These are phyloP conservation scores for Xylaria bambusicola DNA, from an alignment of 495 filamentous ascomycete species.

Conservation along the genomic window DNA sequence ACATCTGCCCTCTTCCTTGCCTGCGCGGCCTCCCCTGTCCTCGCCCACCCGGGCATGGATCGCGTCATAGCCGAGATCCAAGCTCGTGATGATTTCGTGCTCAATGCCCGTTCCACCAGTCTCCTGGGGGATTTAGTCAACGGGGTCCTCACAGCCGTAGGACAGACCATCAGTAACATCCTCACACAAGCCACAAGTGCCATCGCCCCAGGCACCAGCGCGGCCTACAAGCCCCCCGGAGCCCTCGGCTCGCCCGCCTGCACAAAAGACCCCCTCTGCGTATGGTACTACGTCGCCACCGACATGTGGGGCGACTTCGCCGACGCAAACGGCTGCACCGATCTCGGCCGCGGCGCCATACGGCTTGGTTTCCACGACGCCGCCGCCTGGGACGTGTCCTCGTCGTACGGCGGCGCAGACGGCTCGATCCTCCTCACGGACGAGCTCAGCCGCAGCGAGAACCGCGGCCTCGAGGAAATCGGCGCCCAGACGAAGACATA, in stretches of 20 bases:
- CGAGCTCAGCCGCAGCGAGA: constrained; percentile 32
- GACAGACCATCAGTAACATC: constrained; percentile 29
- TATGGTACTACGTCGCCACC: constrained; percentile 44
- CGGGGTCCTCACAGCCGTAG: constrained; percentile 23
- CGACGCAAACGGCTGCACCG: constrained; percentile 32
- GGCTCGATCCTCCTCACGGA: constrained; percentile 41
- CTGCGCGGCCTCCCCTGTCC: constrained; percentile 4
- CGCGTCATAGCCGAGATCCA: constrained; percentile 25
- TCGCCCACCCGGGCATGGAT: constrained; percentile 36
- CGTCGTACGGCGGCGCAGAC: constrained; percentile 39
- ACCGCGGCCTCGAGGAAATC: constrained; percentile 37
- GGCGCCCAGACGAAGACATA: constrained; percentile 31
- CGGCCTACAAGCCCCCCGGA: constrained; percentile 28
- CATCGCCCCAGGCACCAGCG: constrained; percentile 17
- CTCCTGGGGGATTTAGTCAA: constrained; percentile 41
- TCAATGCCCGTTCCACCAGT: constrained; percentile 25
- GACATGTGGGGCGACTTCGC: constrained; percentile 36
- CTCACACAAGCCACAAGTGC: constrained; percentile 26
- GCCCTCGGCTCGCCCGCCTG: constrained; percentile 29
- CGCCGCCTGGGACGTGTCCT: constrained; percentile 36
- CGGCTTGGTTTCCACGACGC: constrained; percentile 47
- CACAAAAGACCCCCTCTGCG: constrained; percentile 39
- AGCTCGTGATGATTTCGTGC: constrained; percentile 18
- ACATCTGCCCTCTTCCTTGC: constrained; percentile 11
- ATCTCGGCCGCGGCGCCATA: constrained; percentile 38